These are phyloP conservation scores for Hydnomerulius pinastri DNA, from an alignment of 768 basidiomycete species.

Conservation along the genomic window DNA sequence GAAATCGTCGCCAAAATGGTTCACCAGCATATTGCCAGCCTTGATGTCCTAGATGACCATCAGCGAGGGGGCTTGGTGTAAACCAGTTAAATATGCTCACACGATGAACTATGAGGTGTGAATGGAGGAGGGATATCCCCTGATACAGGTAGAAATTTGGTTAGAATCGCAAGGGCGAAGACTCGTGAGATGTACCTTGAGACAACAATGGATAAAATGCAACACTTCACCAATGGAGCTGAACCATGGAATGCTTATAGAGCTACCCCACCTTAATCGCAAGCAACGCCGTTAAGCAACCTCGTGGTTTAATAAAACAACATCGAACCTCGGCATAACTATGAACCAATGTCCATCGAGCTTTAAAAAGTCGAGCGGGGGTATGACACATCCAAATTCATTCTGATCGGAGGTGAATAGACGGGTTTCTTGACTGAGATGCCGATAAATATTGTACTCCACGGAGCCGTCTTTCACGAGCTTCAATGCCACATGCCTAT, in stretches of 20 bases:
- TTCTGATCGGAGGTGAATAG: background rate
- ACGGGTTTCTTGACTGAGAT: slow-evolving; percentile 15
- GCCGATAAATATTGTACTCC: slow-evolving; percentile 24
- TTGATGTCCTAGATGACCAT: slow-evolving; percentile 10
- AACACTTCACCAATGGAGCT: slow-evolving; percentile 8
- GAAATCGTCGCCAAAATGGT: slow-evolving; percentile 3
- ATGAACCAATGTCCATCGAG: slow-evolving; percentile 25
- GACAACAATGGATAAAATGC: slow-evolving; percentile 5
- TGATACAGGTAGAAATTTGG: background rate
- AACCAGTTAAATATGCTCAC: background rate
- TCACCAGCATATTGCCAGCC: slow-evolving; percentile 5
- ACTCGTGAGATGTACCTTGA: background rate
- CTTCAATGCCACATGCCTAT: slow-evolving; percentile 31
- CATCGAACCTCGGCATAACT: slow-evolving; percentile 31
- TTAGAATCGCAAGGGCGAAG: background rate
- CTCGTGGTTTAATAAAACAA: background rate
- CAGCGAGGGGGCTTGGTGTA: background rate
- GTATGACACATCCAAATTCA: slow-evolving; percentile 15
- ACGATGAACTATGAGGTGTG: slow-evolving; percentile 11
- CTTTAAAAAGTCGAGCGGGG: slow-evolving; percentile 25
- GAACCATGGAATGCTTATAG: slow-evolving; percentile 12
- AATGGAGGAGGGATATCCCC: slow-evolving; percentile 12
- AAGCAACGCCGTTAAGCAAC: background rate
- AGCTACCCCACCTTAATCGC: slow-evolving; percentile 16
- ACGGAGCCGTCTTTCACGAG: slow-evolving; percentile 20